Base-by-base conservation (phyloP, 2,329 filamentous ascomycete genomes). In the Eutypa lata region DNA sequence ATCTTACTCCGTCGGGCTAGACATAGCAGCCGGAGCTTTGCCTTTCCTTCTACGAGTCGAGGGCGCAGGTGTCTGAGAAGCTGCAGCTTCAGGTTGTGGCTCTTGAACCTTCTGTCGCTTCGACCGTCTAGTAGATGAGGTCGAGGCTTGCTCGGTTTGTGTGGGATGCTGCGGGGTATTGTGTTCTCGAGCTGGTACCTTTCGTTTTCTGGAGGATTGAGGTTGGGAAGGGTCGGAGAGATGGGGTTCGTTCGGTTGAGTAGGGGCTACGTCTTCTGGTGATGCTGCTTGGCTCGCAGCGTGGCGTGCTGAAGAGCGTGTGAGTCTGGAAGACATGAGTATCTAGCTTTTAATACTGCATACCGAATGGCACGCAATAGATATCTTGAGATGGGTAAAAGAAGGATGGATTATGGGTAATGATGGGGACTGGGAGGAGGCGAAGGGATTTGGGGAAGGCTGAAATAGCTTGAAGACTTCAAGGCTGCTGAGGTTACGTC, bases 311-410 rank as follows among this genome's bases (percentile, higher is more conserved):
- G 92, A 88, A 68, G 92, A 94, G 80, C 93, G 91, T 81, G 93
- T 97, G 68, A 94, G 87, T 90, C 92, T 97, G 83, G 86, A 79
- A 84, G 90, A 90, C 91, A 96, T 97, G 86, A 93, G 90, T 87
- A 67, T 61, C 62, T 68, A 59, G 54, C 63, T 45, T 21, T 19
- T 61, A 56, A 55, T 48, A 49, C 47, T 31, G 51, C 49, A 56
- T 58, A 45, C 37, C 58, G 54, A 49, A 55, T 33, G 50, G 51
- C 24, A 58, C 18, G 51, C 45, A 33, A 50, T 52, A 51, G 53
- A 51, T 52, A 49, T 51, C 43, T 40, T 46, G 50, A 48, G 46
- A 45, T 55, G 48, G 54, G 44, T 52, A 52, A 48, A 47, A 45
- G 49, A n/a, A n/a, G 13, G 16, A 3, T 13, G 22, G 26, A 24